These are phyloP conservation scores for Gorgonomyces haynaldii DNA, from an alignment of 192 early-diverging fungal genomes.

Conservation along the genomic window DNA sequence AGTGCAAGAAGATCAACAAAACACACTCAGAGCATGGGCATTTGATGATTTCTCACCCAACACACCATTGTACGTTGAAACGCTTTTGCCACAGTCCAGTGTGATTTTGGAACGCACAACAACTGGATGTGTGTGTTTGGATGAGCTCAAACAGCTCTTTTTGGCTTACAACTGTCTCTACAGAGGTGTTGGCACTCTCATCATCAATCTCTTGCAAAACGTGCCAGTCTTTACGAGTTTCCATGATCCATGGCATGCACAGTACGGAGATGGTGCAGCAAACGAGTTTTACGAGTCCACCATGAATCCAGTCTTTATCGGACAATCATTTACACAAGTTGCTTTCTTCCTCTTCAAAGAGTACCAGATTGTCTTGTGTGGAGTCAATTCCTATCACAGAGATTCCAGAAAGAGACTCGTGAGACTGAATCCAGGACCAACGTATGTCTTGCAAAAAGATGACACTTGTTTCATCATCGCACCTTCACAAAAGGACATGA, in stretches of 20 bases:
- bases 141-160: slow-evolving; percentile 30
- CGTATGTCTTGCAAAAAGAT: slow-evolving; percentile 6
- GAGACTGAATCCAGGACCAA: slow-evolving; percentile 47
- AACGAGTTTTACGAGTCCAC: slow-evolving; percentile 50
- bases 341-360: slow-evolving; percentile 33
- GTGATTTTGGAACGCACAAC: slow-evolving; percentile 47
- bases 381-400: slow-evolving; percentile 5
- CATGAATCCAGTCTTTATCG: slow-evolving; percentile 44
- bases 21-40: slow-evolving; percentile 56
- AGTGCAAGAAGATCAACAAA: slow-evolving; percentile 60
- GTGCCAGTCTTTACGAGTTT: slow-evolving; percentile 23
- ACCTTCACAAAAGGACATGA: background rate
- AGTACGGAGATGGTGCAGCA: slow-evolving; percentile 55
- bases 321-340: slow-evolving; percentile 44
- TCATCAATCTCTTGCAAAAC: slow-evolving; percentile 54
- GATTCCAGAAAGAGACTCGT: slow-evolving; percentile 23
- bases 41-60: slow-evolving; percentile 46
- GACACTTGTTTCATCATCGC: slow-evolving; percentile 8
- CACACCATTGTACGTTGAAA: slow-evolving; percentile 49
- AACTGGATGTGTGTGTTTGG: slow-evolving; percentile 27
- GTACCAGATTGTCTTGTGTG: slow-evolving; percentile 30
- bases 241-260: slow-evolving; percentile 52
- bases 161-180: slow-evolving; percentile 41
- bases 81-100: slow-evolving; percentile 48
- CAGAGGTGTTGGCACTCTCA: slow-evolving; percentile 41